Percentiles rank a stretch among this genome's conserved stretches.
Conservation (phyloP, 2,329 filamentous ascomycete species). For the Paecilomyces variotii region DNA sequence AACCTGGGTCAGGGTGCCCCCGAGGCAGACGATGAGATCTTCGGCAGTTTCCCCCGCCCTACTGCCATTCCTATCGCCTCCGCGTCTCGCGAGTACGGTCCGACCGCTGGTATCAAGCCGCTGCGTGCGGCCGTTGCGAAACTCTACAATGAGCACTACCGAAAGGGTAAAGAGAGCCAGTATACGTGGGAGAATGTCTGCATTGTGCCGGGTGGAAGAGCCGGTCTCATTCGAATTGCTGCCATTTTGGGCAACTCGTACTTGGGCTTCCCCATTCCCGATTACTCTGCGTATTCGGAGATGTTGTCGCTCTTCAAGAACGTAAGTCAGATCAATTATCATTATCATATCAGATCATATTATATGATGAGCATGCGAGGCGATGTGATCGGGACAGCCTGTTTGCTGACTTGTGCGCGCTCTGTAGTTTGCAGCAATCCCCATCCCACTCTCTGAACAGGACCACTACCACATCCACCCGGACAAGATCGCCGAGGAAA, state of each 20-base stretch:
- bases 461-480: constrained; percentile 92
- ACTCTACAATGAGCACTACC: constrained; percentile 88
- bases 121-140: constrained; percentile 81
- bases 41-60: constrained; percentile 79
- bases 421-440: constrained; percentile 69
- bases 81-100: constrained; percentile 79
- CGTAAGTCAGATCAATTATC: constrained; percentile 18
- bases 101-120: constrained; percentile 88
- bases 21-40: constrained; percentile 88
- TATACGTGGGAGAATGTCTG: constrained; percentile 98
- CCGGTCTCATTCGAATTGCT: constrained; percentile 88
- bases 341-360: too few species aligned
- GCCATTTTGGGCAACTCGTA: constrained; percentile 90
- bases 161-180: constrained; percentile 75
- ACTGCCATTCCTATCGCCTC: constrained; percentile 68
- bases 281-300: constrained; percentile 96
- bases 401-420: not conserved
- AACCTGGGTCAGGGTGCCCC: constrained; percentile 92
- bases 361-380: not conserved
- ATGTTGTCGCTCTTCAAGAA: constrained; percentile 95
- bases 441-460: constrained; percentile 72
- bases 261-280: constrained; percentile 85
- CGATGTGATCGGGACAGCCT: not conserved
- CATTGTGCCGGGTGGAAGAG: constrained; percentile 88
- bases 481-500: constrained; percentile 86